Evolutionary conservation across 495 filamentous ascomycete species (phyloP).

Genomic region (Tuber umbilicatum): DNA sequence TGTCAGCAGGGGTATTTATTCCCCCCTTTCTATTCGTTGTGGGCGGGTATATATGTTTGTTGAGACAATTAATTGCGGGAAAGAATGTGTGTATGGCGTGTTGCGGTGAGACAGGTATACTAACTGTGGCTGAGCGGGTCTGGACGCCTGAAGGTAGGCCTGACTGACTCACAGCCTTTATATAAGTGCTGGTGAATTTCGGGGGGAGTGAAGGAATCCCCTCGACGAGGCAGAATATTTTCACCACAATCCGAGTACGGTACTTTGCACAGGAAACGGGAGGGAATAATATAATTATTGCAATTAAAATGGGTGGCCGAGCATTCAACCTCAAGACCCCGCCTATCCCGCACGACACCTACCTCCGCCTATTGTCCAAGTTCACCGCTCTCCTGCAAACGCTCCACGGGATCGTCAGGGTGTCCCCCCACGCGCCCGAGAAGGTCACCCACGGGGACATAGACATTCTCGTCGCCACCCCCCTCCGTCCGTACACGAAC

Average conservation of each 20-base stretch:
- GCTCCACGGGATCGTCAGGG: conserved; percentile 48
- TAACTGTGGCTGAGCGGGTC: background rate
- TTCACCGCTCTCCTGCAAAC: conserved; percentile 46
- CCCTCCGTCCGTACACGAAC: conserved; percentile 23
- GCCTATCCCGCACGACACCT: conserved; percentile 52
- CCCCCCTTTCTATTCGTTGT: background rate
- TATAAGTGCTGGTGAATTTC: background rate
- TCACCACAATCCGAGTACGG: too few species aligned
- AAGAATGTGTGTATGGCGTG: background rate
- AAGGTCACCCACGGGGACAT: conserved; percentile 56
- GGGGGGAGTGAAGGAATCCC: background rate
- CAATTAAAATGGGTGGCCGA: conserved; percentile 55
- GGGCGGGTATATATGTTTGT: background rate
- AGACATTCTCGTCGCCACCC: conserved; percentile 52
- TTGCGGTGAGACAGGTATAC: background rate
- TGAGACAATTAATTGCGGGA: background rate
- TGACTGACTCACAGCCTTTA: background rate
- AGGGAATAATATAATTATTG: background rate
- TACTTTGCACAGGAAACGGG: background rate
- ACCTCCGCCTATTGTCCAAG: conserved; percentile 44
- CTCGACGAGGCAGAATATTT: background rate
- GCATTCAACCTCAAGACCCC: conserved; percentile 55
- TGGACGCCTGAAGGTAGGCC: background rate
- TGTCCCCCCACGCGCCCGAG: conserved; percentile 52
- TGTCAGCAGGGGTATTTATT: background rate